These are phyloP conservation scores for Lipomyces orientalis DNA, from an alignment of 805 yeast species.

Conservation along the genomic window DNA sequence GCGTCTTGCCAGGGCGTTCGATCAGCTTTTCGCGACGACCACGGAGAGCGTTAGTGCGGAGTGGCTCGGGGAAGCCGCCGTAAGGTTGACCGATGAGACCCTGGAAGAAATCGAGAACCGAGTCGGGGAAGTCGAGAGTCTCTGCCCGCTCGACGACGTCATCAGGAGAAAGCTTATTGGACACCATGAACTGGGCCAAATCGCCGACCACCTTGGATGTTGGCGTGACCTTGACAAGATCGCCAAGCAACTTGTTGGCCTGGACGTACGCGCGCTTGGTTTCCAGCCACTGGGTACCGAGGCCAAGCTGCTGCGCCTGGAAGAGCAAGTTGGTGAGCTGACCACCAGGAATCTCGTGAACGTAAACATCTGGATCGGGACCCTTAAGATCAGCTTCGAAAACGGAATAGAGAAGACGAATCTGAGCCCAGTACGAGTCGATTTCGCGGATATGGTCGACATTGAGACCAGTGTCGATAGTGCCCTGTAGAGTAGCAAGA, in stretches of 20 bases:
- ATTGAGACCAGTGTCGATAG: slow-evolving; percentile 73
- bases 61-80: slow-evolving; percentile 99
- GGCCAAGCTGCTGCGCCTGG: slow-evolving; percentile 99
- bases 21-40: slow-evolving; percentile 92
- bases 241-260: slow-evolving; percentile 92
- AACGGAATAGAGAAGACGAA: slow-evolving; percentile 94
- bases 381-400: slow-evolving; percentile 99
- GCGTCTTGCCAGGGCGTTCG: slow-evolving; percentile 88
- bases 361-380: slow-evolving; percentile 98
- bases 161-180: slow-evolving; percentile 83
- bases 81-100: slow-evolving; percentile 99
- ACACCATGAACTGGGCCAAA: slow-evolving; percentile 99
- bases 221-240: slow-evolving; percentile 97
- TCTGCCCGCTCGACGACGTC: slow-evolving; percentile 88
- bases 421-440: slow-evolving; percentile 98
- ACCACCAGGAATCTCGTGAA: slow-evolving; percentile 99
- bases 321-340: slow-evolving; percentile 95
- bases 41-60: slow-evolving; percentile 86
- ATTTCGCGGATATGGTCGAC: slow-evolving; percentile 74
- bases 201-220: slow-evolving; percentile 99
- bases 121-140: slow-evolving; percentile 96
- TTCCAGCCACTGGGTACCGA: slow-evolving; percentile 95
- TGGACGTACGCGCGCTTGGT: slow-evolving; percentile 92
- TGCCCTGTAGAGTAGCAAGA: slow-evolving; percentile 89
- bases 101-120: slow-evolving; percentile 97